These are phyloP conservation scores for Ganoderma lingzhi DNA, from an alignment of 1,284 basidiomycete species.

Conservation along the genomic window DNA sequence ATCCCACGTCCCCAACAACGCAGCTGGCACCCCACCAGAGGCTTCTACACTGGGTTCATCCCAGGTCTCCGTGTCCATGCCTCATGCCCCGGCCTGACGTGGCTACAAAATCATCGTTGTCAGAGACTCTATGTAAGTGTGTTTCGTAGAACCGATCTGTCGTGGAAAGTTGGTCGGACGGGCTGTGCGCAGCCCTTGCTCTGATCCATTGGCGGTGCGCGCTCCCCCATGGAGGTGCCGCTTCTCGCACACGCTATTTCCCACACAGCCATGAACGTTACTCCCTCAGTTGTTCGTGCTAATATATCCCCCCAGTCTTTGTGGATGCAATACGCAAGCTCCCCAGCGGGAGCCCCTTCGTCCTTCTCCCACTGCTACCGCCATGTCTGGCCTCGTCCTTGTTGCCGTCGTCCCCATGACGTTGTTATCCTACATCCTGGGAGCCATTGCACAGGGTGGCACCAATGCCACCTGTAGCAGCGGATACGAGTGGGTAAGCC, in stretches of 20 bases:
- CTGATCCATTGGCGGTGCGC: background rate
- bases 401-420: background rate
- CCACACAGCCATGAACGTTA: background rate
- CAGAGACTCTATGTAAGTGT: background rate
- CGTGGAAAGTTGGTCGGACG: background rate
- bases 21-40: background rate
- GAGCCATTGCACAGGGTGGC: slow-evolving; percentile 17
- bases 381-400: slow-evolving; percentile 15
- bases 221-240: background rate
- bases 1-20: background rate
- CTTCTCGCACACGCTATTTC: background rate
- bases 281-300: background rate
- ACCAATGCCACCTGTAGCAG: slow-evolving; percentile 20
- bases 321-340: background rate
- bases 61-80: background rate
- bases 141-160: background rate
- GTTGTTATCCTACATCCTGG: too few relatives aligned
- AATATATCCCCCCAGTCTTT: background rate
- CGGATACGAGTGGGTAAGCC: slow-evolving; percentile 23
- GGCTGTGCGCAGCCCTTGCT: background rate
- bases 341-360: too few relatives aligned
- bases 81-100: background rate
- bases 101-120: background rate
- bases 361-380: background rate
- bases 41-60: background rate